phyloP scores from a whole-genome alignment of 352 stramenopile genomes.

The Phytopythium aichiense region DNA sequence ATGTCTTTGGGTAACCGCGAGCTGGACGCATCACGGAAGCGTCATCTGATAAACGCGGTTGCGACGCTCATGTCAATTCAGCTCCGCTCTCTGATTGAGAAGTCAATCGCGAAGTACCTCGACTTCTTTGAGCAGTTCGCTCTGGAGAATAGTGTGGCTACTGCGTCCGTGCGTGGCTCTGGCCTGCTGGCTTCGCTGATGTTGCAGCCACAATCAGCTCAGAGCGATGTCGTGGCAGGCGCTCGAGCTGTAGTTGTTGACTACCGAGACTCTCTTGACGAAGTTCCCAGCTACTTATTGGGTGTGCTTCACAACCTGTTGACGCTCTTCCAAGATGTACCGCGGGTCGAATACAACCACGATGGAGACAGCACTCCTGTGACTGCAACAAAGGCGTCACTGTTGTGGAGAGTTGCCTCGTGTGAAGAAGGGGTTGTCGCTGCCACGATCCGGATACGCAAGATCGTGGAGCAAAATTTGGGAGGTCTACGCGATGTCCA shows the following conservation, averaged over 20 bases:
- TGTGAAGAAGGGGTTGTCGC: constrained; percentile 57
- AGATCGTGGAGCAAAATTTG: constrained; percentile 62
- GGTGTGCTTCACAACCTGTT: constrained; percentile 64
- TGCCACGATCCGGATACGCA: constrained; percentile 51
- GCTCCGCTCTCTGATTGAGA: constrained; percentile 55
- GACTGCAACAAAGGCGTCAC: constrained; percentile 24
- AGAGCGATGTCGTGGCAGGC: neutral
- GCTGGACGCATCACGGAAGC: constrained; percentile 14
- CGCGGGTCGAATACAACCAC: constrained; percentile 44
- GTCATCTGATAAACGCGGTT: constrained; percentile 61
- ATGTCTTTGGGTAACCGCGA: neutral
- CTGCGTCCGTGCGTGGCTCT: neutral
- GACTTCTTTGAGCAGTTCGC: constrained; percentile 66
- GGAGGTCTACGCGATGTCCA: constrained; percentile 30
- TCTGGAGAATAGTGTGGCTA: neutral
- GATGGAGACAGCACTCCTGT: neutral
- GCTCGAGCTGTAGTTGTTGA: neutral
- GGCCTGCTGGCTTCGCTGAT: constrained; percentile 8
- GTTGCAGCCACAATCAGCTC: neutral
- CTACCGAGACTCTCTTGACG: constrained; percentile 46
- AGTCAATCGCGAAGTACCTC: constrained; percentile 60
- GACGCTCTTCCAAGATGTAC: constrained; percentile 62
- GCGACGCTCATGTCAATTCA: constrained; percentile 72
- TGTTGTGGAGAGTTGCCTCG: constrained; percentile 66
- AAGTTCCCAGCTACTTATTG: constrained; percentile 55